Evolutionary conservation across 116 monocot species (phyloP).

Genomic region (Papilionanthe hybrid): DNA sequence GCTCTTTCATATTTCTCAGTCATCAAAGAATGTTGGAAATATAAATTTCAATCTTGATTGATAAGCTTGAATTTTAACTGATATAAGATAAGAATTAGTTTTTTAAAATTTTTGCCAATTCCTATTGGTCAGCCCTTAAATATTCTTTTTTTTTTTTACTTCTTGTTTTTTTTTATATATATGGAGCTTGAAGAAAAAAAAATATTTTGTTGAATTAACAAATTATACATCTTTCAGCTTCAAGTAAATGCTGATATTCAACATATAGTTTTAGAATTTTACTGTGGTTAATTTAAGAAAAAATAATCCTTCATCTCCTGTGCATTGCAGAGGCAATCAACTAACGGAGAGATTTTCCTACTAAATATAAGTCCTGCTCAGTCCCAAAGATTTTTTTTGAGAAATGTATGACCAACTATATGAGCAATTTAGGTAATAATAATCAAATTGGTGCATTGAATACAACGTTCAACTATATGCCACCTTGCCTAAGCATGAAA

Average conservation of each 20-base stretch:
- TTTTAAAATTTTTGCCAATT: background rate
- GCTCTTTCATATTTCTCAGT: background rate
- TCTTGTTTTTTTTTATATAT: too few species aligned
- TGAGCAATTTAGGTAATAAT: too few species aligned
- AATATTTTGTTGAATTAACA: background rate
- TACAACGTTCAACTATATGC: background rate
- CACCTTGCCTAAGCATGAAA: too few species aligned
- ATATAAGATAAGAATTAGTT: background rate
- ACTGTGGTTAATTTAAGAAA: background rate
- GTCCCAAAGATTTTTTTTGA: background rate
- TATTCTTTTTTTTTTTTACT: too few species aligned
- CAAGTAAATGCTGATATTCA: background rate
- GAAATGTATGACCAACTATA: background rate
- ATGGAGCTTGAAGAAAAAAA: too few species aligned
- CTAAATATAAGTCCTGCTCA: background rate
- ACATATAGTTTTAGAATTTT: background rate
- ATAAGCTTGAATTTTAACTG: background rate
- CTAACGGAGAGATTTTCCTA: background rate
- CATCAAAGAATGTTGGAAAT: background rate
- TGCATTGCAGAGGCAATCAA: background rate
- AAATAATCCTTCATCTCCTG: background rate
- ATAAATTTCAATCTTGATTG: background rate
- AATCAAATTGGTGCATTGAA: background rate
- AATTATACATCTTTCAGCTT: background rate
- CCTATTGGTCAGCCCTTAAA: background rate